Base-by-base conservation (phyloP, 768 basidiomycete species). In the Xerocomellus chrysenteron region DNA sequence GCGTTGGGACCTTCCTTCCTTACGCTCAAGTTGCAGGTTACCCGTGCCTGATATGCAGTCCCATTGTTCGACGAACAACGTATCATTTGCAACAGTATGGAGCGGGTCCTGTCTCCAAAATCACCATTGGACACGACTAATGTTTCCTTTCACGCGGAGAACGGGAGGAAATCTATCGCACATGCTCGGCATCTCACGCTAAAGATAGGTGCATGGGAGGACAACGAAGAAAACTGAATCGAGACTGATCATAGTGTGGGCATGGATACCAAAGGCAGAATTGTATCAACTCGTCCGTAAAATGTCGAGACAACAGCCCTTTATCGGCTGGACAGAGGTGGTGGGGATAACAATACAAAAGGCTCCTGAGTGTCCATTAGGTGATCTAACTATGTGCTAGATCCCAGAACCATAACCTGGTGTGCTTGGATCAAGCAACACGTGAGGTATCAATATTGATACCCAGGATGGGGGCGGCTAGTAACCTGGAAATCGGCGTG, bases 401-500 rank as follows among this genome's bases (percentile, higher is more conserved):
- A 47, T 52, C 30, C 32, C 47, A 37, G 21, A 39, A 46, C 39
- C 12, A 10, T 37, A 35, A 46, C 43, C 42, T n/a, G 39, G 13
- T 14, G 42, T 35, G 7, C 36, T 55, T 17, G 43, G n/a, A 49
- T 49, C 21, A 24, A 54, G 32, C 24, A 26, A 63, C 48, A 32
- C 33, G 16, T 10, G 37, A 41, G 44, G 14, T 52, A 30, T 52
- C 52, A n/a, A 5, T 19, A 6, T 65, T 57, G 68, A 52, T 59
- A 80, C 75, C 75, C 80, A 60, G 80, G 76, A 70, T 80, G 81
- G 56, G 74, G 60, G n/a, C 28, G 55, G 54, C 30, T 63, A 47
- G 55, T 65, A 57, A 73, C 56, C 50, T 76, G 73, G 16, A 64
- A 63, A 52, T 72, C 65, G 37, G 60, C 52, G 50, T 66, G 66